phyloP scores from a whole-genome alignment of 768 basidiomycete species.

The Pisolithus microcarpus region DNA sequence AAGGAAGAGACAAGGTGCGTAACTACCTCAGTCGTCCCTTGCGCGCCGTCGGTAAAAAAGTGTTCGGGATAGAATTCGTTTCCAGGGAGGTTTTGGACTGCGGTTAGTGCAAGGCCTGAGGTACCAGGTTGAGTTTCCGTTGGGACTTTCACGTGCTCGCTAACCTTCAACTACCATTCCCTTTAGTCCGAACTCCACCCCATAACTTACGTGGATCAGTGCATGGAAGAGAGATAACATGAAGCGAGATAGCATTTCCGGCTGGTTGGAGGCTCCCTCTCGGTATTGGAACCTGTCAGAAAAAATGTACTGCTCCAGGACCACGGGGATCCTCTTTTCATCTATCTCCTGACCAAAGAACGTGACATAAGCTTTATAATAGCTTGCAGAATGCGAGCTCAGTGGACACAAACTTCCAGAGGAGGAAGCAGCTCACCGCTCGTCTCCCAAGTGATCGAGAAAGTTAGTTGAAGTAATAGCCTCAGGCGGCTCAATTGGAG shows the following conservation, averaged over 20 bases:
- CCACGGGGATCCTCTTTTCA: conserved; percentile 9
- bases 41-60: conserved; percentile 3
- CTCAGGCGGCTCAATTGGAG: conserved; percentile 17
- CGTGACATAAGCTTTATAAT: conserved; percentile 20
- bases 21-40: too few relatives aligned
- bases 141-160: not conserved
- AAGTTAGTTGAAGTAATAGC: conserved; percentile 20
- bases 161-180: conserved; percentile 60
- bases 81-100: conserved; percentile 27
- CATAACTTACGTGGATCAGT: conserved; percentile 55
- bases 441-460: conserved; percentile 18
- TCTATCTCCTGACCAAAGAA: conserved; percentile 20
- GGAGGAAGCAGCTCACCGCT: conserved; percentile 9
- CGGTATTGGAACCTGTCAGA: conserved; percentile 23
- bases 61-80: conserved; percentile 24
- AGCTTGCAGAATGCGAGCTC: conserved; percentile 8
- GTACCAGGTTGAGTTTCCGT: not conserved
- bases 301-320: conserved; percentile 26
- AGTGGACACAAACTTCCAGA: not conserved
- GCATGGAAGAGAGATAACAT: conserved; percentile 50
- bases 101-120: conserved; percentile 19
- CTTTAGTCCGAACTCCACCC: conserved; percentile 54
- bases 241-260: conserved; percentile 53
- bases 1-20: too few relatives aligned
- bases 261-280: too few relatives aligned